Evolutionary conservation across 495 filamentous ascomycete genomes (phyloP).

Genomic region (Lentithecium fluviatile): DNA sequence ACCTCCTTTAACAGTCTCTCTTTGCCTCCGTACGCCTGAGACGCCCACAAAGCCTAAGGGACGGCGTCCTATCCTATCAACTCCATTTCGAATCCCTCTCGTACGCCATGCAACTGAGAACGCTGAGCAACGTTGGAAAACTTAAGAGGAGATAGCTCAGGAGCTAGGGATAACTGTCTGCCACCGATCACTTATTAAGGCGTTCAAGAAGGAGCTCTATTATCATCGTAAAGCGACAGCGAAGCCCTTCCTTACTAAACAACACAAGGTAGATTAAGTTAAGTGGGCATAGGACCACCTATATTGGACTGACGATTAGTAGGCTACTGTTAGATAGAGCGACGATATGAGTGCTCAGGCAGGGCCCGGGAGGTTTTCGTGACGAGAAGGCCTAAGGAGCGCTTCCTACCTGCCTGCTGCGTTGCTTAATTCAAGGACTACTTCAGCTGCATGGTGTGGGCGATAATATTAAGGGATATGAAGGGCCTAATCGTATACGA

Average conservation of each 20-base stretch:
- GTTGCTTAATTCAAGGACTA: constrained; percentile 3
- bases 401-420: background rate
- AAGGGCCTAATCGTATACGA: constrained; percentile 5
- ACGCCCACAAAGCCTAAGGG: background rate
- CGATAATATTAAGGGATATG: background rate
- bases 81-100: background rate
- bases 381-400: constrained; percentile 1
- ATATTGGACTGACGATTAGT: background rate
- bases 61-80: background rate
- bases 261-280: background rate
- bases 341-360: constrained; percentile 9
- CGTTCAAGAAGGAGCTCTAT: background rate
- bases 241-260: constrained; percentile 5
- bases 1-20: background rate
- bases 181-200: background rate
- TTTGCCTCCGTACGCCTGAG: background rate
- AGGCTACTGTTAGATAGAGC: background rate
- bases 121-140: constrained; percentile 2
- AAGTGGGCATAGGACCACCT: background rate
- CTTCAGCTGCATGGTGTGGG: constrained; percentile 1
- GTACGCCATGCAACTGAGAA: background rate
- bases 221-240: background rate
- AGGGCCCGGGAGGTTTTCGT: constrained; percentile 3
- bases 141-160: background rate
- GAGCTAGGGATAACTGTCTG: constrained; percentile 1